A percentile compares a stretch with the other conserved stretches of the same genome.
Evolutionary conservation across 2,329 filamentous ascomycete genomes (phyloP).

Genomic region (Bisporella sp.): DNA sequence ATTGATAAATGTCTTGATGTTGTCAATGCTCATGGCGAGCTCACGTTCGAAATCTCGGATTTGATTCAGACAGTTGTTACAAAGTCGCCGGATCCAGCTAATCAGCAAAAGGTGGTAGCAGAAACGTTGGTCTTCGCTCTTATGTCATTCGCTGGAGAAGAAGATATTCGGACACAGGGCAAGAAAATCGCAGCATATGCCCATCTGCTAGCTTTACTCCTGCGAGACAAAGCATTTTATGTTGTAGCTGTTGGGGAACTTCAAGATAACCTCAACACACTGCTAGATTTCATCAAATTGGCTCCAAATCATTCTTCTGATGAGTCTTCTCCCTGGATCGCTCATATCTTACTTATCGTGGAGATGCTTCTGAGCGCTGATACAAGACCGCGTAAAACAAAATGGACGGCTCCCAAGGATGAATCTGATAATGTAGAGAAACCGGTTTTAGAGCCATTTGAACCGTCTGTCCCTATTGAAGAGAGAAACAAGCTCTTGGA

Average conservation of each 20-base stretch:
- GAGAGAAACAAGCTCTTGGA: constrained; percentile 68
- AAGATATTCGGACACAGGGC: constrained; percentile 40
- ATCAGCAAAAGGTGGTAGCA: constrained; percentile 63
- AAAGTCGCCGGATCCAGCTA: constrained; percentile 49
- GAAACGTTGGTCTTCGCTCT: constrained; percentile 78
- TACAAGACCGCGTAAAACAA: constrained; percentile 67
- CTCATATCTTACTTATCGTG: constrained; percentile 80
- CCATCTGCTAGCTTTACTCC: constrained; percentile 79
- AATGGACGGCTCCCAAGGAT: constrained; percentile 55
- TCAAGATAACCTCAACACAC: constrained; percentile 66
- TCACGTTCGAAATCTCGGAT: constrained; percentile 87
- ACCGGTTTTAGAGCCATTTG: constrained; percentile 51
- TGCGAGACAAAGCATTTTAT: constrained; percentile 80
- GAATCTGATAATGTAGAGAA: constrained; percentile 43
- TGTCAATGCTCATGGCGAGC: constrained; percentile 77
- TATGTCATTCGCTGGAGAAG: constrained; percentile 57
- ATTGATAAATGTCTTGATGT: constrained; percentile 90
- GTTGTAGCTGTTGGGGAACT: constrained; percentile 66
- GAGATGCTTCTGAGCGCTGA: constrained; percentile 90
- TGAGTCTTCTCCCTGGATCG: constrained; percentile 86
- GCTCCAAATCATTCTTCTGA: constrained; percentile 60
- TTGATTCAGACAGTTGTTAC: constrained; percentile 69
- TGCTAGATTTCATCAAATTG: constrained; percentile 74
- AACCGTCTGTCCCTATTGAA: constrained; percentile 54
- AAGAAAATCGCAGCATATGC: constrained; percentile 84